A percentile compares a stretch with the other conserved stretches of the same genome.
These are phyloP conservation scores for Scenedesmus sp. DNA, from an alignment of 163 green algal species.

Conservation along the genomic window DNA sequence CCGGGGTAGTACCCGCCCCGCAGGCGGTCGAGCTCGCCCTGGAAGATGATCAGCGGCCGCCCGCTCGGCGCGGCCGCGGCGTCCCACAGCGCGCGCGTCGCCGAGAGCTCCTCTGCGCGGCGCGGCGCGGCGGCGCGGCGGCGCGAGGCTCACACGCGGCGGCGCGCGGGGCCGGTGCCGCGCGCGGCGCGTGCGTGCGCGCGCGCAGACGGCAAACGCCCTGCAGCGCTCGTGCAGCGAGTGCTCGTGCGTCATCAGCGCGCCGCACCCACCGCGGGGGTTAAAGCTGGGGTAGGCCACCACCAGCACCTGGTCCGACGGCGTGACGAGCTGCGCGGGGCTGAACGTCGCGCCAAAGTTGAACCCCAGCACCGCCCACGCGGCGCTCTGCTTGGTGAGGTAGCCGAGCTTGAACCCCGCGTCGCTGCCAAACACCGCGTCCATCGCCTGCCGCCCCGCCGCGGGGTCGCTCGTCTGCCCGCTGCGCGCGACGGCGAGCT, in stretches of 20 bases:
- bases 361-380: conserved; percentile 50
- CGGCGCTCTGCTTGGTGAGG: conserved; percentile 67
- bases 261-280: conserved; percentile 51
- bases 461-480: conserved; percentile 67
- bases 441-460: conserved; percentile 48
- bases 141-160: too few relatives aligned
- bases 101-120: conserved; percentile 78
- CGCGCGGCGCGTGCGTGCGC: too few relatives aligned
- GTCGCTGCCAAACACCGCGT: conserved; percentile 57
- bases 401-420: conserved; percentile 68
- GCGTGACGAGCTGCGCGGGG: conserved; percentile 34
- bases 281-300: conserved; percentile 86
- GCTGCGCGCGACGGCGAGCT: conserved; percentile 65
- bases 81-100: conserved; percentile 71
- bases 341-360: conserved; percentile 51
- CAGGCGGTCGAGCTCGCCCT: conserved; percentile 64
- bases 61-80: conserved; percentile 42
- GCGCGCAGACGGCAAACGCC: too few relatives aligned
- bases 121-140: too few relatives aligned
- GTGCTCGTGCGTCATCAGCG: not conserved
- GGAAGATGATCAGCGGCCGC: conserved; percentile 63
- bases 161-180: too few relatives aligned
- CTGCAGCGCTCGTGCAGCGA: too few relatives aligned
- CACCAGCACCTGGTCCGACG: conserved; percentile 76
- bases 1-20: conserved; percentile 41